Evolutionary conservation across 441 rosid species (phyloP).

Genomic region (Rhodomyrtus psidioides): DNA sequence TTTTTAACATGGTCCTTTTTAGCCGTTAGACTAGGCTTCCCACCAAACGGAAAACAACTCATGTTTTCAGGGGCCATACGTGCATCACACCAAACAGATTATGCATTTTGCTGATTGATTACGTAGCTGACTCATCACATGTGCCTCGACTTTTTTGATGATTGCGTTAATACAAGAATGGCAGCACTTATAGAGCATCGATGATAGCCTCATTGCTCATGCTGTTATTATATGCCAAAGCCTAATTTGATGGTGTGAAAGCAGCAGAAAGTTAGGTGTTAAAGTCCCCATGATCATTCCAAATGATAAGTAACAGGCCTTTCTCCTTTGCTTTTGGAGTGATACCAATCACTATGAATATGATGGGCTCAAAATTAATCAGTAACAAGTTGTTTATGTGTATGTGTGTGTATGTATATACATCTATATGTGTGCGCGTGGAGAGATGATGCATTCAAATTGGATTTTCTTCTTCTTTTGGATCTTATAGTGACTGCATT

Average conservation of each 20-base stretch:
- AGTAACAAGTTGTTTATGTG: not conserved
- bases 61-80: not conserved
- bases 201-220: constrained; percentile 1
- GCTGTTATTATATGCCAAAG: constrained; percentile 18
- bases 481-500: not conserved
- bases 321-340: not conserved
- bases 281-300: constrained; percentile 1
- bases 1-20: too few relatives aligned
- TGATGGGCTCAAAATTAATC: not conserved
- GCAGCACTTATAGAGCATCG: not conserved
- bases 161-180: not conserved
- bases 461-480: not conserved
- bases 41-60: not conserved
- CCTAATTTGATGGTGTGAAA: constrained; percentile 31
- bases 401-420: too few relatives aligned
- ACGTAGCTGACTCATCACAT: not conserved
- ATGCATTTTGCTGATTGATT: not conserved
- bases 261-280: constrained; percentile 1
- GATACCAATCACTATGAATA: not conserved
- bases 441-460: not conserved
- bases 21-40: not conserved
- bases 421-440: too few relatives aligned
- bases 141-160: not conserved
- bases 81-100: not conserved
- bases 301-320: not conserved